Base-by-base conservation (phyloP, 768 basidiomycete genomes). In the Lactifluus echinatus region DNA sequence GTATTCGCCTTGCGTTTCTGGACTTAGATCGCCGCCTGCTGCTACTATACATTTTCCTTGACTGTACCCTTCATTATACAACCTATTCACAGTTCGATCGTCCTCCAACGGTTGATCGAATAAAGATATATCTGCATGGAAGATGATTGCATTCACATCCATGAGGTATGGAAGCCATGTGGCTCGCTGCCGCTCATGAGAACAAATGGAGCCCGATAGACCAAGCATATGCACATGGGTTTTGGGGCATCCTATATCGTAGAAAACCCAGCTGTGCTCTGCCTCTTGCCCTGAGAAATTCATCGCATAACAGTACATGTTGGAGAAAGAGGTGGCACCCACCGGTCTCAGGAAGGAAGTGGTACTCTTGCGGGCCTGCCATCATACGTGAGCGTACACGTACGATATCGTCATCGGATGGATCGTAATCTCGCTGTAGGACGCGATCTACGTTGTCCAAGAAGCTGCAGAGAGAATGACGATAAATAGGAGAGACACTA, bases 41-140 rank as follows among this genome's bases (percentile, higher is more conserved):
- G n/a, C n/a, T n/a, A n/a, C n/a, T n/a, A n/a, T n/a, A n/a, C n/a
- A n/a, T n/a, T n/a, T n/a, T n/a, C n/a, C n/a, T n/a, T n/a, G n/a
- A n/a, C n/a, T n/a, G n/a, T n/a, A n/a, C n/a, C n/a, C n/a, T n/a
- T n/a, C n/a, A n/a, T n/a, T n/a, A n/a, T n/a, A n/a, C 29, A 50
- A 15, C 8, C 88, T 79, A 67, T 90, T 91, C 40, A 89, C 79
- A 0, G 70, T 71, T 7, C 74, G 76, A 64, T 90, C 79, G 69
- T 90, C 89, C 8, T 82, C 82, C 0, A 91, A 74, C 47, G 76
- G 77, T 67, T 92, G 87, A 65, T 92, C 85, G 66, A 91, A 92
- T 51, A 84, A 84, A 28, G 85, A 88, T 64, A 93, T 83, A 61
- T 76, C 73, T 70, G 84, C 85, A 37, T 90, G 79, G 71, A 91